Base-by-base conservation (phyloP, 805 yeast species). In the Kuraishia capsulata region DNA sequence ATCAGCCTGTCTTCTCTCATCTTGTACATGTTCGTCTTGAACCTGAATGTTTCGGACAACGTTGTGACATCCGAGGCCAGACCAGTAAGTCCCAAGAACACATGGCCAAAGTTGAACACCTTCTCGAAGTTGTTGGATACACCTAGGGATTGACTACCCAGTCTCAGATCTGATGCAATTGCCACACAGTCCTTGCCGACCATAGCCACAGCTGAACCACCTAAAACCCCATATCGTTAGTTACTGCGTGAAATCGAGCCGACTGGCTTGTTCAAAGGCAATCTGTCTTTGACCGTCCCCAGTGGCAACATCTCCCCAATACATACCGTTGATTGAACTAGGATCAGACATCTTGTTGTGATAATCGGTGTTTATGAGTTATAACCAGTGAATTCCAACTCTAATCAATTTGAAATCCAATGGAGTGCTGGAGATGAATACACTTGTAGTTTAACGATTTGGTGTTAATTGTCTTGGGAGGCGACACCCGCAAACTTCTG, bases 161-260 rank as follows among this genome's bases (percentile, higher is more conserved):
- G 69, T 53, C 97, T 80, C 55, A 92, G 69, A 64, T 92, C 99
- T 51, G 92, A 81, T 3, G 97, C 99, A 53, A 92, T 88, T 23
- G 97, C 98, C 40, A 92, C 89, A 69, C 99, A 92, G 50, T 88
- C 97, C 57, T 94, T 89, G 52, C 99, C 99, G 20, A 81, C 81
- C 99, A 92, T 92, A 47, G 98, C 98, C 25, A 94, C 95, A 38
- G 95, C 96, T 46, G 95, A 74, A 64, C 99, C 98, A 65, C 97
- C 87, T 62, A 42, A 14, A 17, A 20, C 20, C 14, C 18, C 20
- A 16, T 4, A 4, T 8, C 18, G 39, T 13, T 31, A 23, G 31
- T 23, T 20, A 29, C 11, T 20, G 23, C 13, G 19, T 30, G 19
- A 14, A 5, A 30, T 20, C 32, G 35, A 37, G 37, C 37, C 37